phyloP scores from a whole-genome alignment of 163 green algal genomes.

The Scenedesmus sp. region DNA sequence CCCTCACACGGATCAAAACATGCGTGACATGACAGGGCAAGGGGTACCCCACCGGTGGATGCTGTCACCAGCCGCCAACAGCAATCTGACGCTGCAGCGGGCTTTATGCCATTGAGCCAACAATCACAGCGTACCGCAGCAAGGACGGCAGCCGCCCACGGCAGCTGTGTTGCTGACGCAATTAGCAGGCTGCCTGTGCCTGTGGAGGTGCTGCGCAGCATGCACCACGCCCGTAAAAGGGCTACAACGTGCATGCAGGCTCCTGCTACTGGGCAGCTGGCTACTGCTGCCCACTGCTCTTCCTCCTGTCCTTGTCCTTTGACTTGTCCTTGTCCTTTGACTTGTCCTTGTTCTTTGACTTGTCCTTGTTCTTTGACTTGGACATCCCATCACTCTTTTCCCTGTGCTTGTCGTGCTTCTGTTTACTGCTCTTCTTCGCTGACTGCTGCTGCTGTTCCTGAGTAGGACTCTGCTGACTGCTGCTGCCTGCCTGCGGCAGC shows the following conservation, averaged over 20 bases:
- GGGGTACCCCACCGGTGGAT: no score
- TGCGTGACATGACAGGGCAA: no score
- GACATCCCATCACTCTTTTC: not conserved
- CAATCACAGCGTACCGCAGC: no score
- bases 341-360: slow-evolving; percentile 4
- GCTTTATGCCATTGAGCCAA: no score
- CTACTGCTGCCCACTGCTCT: not conserved
- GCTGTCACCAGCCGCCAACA: no score
- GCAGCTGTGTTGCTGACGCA: no score
- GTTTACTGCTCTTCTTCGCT: not conserved
- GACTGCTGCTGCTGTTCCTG: slow-evolving; percentile 1
- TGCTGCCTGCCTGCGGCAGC: not conserved
- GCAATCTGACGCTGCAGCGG: no score
- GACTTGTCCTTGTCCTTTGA: not conserved
- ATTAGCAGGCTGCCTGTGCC: no score
- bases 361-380: not conserved
- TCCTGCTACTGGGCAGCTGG: not conserved
- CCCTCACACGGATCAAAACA: no score
- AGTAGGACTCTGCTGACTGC: not conserved
- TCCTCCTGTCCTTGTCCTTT: not conserved
- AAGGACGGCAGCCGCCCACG: no score
- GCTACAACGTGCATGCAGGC: no score
- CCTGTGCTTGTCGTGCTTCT: slow-evolving; percentile 15
- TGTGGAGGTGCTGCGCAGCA: not conserved
- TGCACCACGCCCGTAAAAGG: not conserved